These are phyloP conservation scores for Nicotiana rustica DNA, from an alignment of 305 asterid genomes.

Conservation along the genomic window DNA sequence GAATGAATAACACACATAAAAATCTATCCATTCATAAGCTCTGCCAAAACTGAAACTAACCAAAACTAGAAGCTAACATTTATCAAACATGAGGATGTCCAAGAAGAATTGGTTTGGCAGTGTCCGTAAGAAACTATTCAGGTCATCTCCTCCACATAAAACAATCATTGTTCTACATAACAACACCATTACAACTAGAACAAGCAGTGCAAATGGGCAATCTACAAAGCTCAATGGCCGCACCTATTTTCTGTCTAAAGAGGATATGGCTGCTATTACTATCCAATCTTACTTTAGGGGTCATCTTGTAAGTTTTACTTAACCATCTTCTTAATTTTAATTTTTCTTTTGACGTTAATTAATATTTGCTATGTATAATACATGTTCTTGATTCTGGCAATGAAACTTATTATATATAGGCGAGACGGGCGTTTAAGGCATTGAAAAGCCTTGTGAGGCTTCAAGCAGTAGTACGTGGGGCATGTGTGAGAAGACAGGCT, in stretches of 20 bases:
- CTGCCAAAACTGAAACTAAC: neutral
- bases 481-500: constrained; percentile 52
- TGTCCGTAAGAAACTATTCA: constrained; percentile 41
- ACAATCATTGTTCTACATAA: constrained; percentile 37
- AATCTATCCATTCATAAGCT: constrained; percentile 25
- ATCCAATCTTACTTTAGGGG: constrained; percentile 53
- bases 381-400: neutral
- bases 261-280: constrained; percentile 52
- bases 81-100: constrained; percentile 31
- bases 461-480: constrained; percentile 58
- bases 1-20: constrained; percentile 24
- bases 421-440: constrained; percentile 51
- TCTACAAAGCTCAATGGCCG: neutral
- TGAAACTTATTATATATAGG: constrained; percentile 35
- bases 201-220: constrained; percentile 31
- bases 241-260: constrained; percentile 36
- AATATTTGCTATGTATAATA: neutral
- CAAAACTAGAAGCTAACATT: neutral
- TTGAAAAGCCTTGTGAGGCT: constrained; percentile 54
- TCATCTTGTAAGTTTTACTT: constrained; percentile 46
- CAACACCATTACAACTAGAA: constrained; percentile 36
- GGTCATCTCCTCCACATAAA: constrained; percentile 39
- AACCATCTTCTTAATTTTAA: neutral
- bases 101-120: constrained; percentile 46
- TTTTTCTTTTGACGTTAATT: neutral